phyloP scores from a whole-genome alignment of 2,329 filamentous ascomycete species.

The Fusarium verrucosum region DNA sequence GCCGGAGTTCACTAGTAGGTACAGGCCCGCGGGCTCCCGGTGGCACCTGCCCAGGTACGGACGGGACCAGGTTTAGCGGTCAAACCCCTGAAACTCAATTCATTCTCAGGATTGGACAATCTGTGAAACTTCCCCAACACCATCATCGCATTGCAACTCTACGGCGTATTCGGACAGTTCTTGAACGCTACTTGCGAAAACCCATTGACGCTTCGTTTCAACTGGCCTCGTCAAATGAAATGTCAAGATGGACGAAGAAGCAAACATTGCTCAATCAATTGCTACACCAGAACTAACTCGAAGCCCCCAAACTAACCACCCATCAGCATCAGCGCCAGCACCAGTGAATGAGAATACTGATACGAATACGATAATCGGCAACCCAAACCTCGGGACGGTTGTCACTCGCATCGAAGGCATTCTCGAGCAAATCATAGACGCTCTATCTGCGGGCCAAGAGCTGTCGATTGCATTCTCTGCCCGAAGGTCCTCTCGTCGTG shows the following conservation, averaged over 20 bases:
- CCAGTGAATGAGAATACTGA: slow-evolving; percentile 11
- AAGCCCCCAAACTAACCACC: background rate
- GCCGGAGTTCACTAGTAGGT: slow-evolving; percentile 13
- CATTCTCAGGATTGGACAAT: slow-evolving; percentile 10
- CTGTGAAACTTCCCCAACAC: slow-evolving; percentile 4
- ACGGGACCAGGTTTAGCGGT: slow-evolving; percentile 29
- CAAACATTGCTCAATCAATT: slow-evolving; percentile 1
- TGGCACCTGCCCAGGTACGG: slow-evolving; percentile 20
- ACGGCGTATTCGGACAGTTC: slow-evolving; percentile 20
- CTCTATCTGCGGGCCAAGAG: slow-evolving; percentile 40
- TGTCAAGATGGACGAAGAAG: slow-evolving; percentile 6
- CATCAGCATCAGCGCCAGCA: background rate
- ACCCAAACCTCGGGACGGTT: slow-evolving; percentile 36
- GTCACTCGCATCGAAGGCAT: slow-evolving; percentile 51
- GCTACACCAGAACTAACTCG: slow-evolving; percentile 19
- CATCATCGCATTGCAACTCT: slow-evolving; percentile 1
- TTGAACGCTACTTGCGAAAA: background rate
- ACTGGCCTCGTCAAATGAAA: background rate
- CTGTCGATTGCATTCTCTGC: slow-evolving; percentile 43
- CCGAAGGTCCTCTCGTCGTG: slow-evolving; percentile 27
- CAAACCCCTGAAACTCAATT: slow-evolving; percentile 29
- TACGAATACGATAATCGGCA: slow-evolving; percentile 38
- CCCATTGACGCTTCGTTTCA: too few species aligned
- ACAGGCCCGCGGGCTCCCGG: slow-evolving; percentile 18
- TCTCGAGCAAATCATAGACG: slow-evolving; percentile 45